Evolutionary conservation across 139 green algal species (phyloP).

Genomic region (Coelastrella sp.): DNA sequence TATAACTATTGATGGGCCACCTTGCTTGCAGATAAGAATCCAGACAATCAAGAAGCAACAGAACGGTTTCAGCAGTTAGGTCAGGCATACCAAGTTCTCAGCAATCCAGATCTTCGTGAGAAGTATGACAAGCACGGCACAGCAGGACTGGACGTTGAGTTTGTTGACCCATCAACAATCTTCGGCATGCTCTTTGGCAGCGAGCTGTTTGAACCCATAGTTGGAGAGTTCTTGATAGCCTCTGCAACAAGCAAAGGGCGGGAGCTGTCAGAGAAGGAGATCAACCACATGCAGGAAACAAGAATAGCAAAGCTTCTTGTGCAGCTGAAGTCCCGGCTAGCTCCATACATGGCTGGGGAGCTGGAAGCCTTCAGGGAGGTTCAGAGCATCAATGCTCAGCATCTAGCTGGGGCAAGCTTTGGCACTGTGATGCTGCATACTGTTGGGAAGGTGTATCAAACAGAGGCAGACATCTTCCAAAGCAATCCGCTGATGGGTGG

Average conservation of each 20-base stretch:
- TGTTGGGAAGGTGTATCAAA: conserved; percentile 87
- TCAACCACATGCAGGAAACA: conserved; percentile 28
- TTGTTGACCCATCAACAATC: conserved; percentile 83
- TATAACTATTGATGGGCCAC: no score
- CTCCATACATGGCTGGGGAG: conserved; percentile 78
- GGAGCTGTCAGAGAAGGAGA: conserved; percentile 46
- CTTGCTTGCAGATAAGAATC: conserved; percentile 94
- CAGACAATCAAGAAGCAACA: conserved; percentile 81
- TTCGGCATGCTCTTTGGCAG: conserved; percentile 91
- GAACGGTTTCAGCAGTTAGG: conserved; percentile 90
- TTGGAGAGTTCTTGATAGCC: conserved; percentile 88
- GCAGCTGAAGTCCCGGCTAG: conserved; percentile 77
- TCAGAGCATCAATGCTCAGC: conserved; percentile 43
- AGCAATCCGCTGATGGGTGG: conserved; percentile 66
- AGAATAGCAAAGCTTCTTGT: conserved; percentile 52
- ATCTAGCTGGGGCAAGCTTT: conserved; percentile 80
- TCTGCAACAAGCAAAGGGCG: conserved; percentile 52
- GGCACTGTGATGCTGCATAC: conserved; percentile 86
- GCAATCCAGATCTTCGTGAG: conserved; percentile 76
- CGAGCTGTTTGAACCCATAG: conserved; percentile 72
- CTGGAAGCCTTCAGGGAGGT: conserved; percentile 77
- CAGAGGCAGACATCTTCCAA: conserved; percentile 78
- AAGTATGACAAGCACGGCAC: conserved; percentile 84
- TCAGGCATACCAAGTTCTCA: conserved; percentile 87
- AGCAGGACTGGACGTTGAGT: conserved; percentile 80